These are phyloP conservation scores for Narthecium ossifragum DNA, from an alignment of 106 monocot species.

Conservation along the genomic window DNA sequence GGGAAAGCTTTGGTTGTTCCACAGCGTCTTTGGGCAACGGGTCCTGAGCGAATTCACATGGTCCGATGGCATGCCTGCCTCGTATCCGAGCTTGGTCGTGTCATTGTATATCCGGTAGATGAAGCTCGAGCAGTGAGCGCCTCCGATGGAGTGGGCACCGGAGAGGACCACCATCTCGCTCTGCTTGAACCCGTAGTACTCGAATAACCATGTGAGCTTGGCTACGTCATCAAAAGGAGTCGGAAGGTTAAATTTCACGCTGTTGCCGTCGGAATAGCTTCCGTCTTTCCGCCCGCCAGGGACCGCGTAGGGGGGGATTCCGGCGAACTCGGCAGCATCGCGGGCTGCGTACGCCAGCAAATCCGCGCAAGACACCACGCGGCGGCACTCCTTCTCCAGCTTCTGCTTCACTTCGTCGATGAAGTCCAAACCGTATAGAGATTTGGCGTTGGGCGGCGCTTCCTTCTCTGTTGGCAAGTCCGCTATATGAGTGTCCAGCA, in stretches of 20 bases:
- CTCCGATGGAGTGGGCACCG: conserved; percentile 53
- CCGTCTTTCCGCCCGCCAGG: conserved; percentile 46
- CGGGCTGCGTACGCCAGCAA: conserved; percentile 24
- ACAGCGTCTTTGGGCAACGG: conserved; percentile 7
- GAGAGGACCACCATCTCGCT: conserved; percentile 39
- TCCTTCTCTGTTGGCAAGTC: conserved; percentile 29
- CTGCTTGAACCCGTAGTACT: conserved; percentile 20
- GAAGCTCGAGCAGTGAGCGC: conserved; percentile 39
- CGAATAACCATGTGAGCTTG: conserved; percentile 4
- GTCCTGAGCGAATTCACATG: conserved; percentile 11
- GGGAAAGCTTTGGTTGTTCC: no score
- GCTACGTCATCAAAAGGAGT: conserved; percentile 7
- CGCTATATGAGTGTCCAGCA: conserved; percentile 29
- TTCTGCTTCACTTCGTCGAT: conserved; percentile 21
- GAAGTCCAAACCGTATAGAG: conserved; percentile 23
- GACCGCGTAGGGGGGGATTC: conserved; percentile 23
- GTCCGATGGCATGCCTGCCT: conserved; percentile 7
- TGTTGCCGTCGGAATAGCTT: conserved; percentile 6
- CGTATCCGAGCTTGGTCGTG: not conserved
- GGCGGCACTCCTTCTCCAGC: conserved; percentile 23
- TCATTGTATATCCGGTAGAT: conserved; percentile 19
- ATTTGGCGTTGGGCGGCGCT: conserved; percentile 15
- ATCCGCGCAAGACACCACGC: conserved; percentile 23
- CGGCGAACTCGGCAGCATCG: conserved; percentile 16
- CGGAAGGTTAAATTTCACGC: conserved; percentile 12